phyloP scores from a whole-genome alignment of 2,329 filamentous ascomycete genomes.

The Aspergillus quadrilineatus region DNA sequence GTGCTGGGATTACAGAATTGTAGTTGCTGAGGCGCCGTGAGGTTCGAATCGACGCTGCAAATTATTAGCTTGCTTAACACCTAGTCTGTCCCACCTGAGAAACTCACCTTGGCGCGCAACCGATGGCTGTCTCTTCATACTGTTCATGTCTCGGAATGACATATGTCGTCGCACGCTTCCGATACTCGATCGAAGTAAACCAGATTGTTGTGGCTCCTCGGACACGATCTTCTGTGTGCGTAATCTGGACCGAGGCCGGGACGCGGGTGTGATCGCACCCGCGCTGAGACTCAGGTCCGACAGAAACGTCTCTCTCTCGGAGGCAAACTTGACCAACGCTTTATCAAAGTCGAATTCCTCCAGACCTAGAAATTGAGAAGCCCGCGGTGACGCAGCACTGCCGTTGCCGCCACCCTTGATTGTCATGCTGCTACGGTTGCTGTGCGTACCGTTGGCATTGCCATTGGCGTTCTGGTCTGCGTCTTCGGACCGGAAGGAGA shows the following conservation, averaged over 20 bases:
- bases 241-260: slow-evolving; percentile 71
- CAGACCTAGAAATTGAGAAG: slow-evolving; percentile 38
- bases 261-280: slow-evolving; percentile 68
- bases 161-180: slow-evolving; percentile 90
- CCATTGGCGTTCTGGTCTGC: slow-evolving; percentile 43
- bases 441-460: slow-evolving; percentile 50
- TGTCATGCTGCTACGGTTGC: slow-evolving; percentile 65
- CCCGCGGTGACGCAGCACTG: slow-evolving; percentile 29
- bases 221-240: slow-evolving; percentile 78
- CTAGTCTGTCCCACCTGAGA: background rate
- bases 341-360: slow-evolving; percentile 90
- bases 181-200: slow-evolving; percentile 58
- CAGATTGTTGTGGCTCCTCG: slow-evolving; percentile 60
- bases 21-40: slow-evolving; percentile 92
- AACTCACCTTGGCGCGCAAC: slow-evolving; percentile 71
- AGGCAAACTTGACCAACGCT: slow-evolving; percentile 88
- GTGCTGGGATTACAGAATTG: slow-evolving; percentile 93
- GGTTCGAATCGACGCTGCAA: slow-evolving; percentile 68
- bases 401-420: slow-evolving; percentile 46
- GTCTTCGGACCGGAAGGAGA: slow-evolving; percentile 52
- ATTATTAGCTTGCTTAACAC: slow-evolving; percentile 14
- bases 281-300: slow-evolving; percentile 88
- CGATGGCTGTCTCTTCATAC: slow-evolving; percentile 80
- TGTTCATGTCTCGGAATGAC: slow-evolving; percentile 93
- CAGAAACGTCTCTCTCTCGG: slow-evolving; percentile 89